These are phyloP conservation scores for Sonneratia caseolaris DNA, from an alignment of 345 rosid species.

Conservation along the genomic window DNA sequence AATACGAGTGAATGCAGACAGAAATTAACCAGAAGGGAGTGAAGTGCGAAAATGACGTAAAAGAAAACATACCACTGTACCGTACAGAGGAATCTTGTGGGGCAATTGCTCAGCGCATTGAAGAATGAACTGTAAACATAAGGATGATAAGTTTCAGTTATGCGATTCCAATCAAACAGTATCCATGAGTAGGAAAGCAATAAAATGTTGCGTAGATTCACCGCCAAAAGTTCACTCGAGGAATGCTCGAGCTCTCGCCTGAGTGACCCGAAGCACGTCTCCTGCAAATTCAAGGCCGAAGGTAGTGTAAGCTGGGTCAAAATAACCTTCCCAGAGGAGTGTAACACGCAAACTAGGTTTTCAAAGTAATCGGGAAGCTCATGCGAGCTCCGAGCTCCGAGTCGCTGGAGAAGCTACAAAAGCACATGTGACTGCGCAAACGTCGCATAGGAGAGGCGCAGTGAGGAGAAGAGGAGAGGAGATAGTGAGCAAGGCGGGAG, in stretches of 20 bases:
- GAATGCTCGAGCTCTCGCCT: conserved; percentile 86
- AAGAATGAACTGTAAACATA: conserved; percentile 52
- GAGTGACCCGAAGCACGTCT: conserved; percentile 67
- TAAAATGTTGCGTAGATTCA: conserved; percentile 14
- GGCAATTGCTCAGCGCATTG: conserved; percentile 89
- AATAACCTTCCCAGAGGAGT: not conserved
- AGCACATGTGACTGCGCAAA: not conserved
- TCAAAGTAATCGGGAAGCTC: too few relatives aligned
- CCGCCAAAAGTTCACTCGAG: conserved; percentile 42
- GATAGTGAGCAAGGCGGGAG: conserved; percentile 9
- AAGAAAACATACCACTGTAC: conserved; percentile 61
- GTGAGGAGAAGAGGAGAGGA: not conserved
- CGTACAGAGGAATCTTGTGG: conserved; percentile 85
- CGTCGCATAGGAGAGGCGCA: not conserved
- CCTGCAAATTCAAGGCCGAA: conserved; percentile 35
- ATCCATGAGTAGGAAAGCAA: not conserved
- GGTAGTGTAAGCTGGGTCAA: not conserved
- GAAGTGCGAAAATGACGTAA: not conserved
- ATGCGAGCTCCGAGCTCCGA: too few relatives aligned
- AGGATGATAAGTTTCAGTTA: not conserved
- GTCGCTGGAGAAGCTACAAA: not conserved
- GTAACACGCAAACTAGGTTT: not conserved
- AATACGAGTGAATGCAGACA: not conserved
- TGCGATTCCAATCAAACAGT: not conserved
- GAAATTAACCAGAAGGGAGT: not conserved